Conservation (phyloP, 257 asterid species). For the Leptodermis oblonga region DNA sequence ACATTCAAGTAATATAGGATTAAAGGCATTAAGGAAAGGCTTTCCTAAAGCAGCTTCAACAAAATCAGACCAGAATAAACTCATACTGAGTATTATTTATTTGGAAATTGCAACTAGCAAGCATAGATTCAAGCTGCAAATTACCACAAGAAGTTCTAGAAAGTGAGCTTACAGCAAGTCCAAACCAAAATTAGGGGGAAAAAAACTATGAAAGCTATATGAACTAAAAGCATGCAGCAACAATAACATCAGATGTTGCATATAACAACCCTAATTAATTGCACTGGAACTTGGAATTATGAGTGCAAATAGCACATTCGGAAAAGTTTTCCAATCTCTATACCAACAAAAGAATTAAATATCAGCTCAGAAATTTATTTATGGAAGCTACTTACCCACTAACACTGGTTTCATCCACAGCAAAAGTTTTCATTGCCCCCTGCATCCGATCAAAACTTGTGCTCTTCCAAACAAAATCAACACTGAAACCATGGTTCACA, state of each 20-base stretch:
- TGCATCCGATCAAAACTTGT: conserved; percentile 99
- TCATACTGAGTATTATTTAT: not conserved
- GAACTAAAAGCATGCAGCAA: not conserved
- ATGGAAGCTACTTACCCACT: conserved; percentile 73
- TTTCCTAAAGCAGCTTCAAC: conserved; percentile 7
- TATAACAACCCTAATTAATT: not conserved
- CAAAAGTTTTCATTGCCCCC: conserved; percentile 99
- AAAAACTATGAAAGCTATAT: not conserved
- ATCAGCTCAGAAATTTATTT: not conserved
- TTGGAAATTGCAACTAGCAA: not conserved
- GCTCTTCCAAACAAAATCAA: conserved; percentile 99
- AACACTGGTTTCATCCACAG: conserved; percentile 97
- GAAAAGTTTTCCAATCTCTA: not conserved
- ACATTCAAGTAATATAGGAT: not conserved
- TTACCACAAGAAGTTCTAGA: not conserved
- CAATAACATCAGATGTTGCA: too few species aligned
- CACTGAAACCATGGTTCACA: conserved; percentile 86
- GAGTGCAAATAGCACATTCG: not conserved
- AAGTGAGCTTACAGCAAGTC: not conserved
- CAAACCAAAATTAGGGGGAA: not conserved
- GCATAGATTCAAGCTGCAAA: not conserved
- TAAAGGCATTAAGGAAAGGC: not conserved
- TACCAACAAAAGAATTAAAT: not conserved
- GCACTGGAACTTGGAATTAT: not conserved
- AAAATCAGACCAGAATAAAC: not conserved